Conservation (phyloP, 306 rosid species). For the Vigna hirtella region DNA sequence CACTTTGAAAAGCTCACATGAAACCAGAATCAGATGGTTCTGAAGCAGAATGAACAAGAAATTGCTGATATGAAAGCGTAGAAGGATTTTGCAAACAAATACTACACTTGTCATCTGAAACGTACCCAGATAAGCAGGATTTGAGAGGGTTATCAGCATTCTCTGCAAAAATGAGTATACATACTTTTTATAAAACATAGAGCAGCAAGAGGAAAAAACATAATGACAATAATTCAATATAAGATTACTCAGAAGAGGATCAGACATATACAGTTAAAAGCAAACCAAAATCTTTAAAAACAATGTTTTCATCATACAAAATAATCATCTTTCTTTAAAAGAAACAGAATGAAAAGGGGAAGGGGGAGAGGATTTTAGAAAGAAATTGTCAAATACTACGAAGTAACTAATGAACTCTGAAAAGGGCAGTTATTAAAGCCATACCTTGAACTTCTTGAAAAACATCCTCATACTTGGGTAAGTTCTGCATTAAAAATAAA, state of each 20-base stretch:
- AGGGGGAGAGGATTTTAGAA: slow-evolving; percentile 1
- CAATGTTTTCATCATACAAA: neutral
- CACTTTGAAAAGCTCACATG: slow-evolving; percentile 59
- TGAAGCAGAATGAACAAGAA: slow-evolving; percentile 47
- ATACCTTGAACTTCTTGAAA: slow-evolving; percentile 62
- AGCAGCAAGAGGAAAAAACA: slow-evolving; percentile 24
- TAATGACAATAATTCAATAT: slow-evolving; percentile 2
- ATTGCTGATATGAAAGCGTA: slow-evolving; percentile 51
- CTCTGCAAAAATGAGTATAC: slow-evolving; percentile 54
- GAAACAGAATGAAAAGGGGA: neutral
- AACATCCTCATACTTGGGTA: slow-evolving; percentile 46
- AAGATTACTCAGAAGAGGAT: neutral
- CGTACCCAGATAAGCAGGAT: slow-evolving; percentile 45
- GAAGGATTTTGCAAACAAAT: slow-evolving; percentile 48
- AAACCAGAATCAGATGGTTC: slow-evolving; percentile 48
- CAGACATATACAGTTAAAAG: slow-evolving; percentile 29
- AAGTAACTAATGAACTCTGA: neutral
- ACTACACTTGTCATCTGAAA: slow-evolving; percentile 49
- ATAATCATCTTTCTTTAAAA: neutral
- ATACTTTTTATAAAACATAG: slow-evolving; percentile 33
- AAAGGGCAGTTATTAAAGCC: slow-evolving; percentile 29
- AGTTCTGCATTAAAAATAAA: slow-evolving; percentile 56
- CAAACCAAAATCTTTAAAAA: neutral
- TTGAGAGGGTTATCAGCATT: slow-evolving; percentile 50
- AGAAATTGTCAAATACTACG: slow-evolving; percentile 17